Evolutionary conservation across 805 yeast species (phyloP).

Genomic region (Ogataea methylovora): DNA sequence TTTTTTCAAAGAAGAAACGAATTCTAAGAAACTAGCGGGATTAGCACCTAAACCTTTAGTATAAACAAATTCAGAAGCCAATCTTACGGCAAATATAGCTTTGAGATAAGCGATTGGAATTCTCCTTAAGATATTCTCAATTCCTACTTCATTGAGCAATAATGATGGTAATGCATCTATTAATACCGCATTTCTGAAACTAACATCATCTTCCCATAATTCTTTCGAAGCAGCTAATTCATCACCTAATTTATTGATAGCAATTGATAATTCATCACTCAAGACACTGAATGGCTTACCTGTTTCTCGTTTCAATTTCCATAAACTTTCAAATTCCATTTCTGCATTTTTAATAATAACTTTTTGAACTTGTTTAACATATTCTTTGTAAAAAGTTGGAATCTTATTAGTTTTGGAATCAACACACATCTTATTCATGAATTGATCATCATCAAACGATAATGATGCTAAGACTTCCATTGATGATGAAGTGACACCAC

Average conservation of each 20-base stretch:
- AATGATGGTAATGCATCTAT: slow-evolving; percentile 70
- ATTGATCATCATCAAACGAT: slow-evolving; percentile 79
- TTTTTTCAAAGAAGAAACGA: slow-evolving; percentile 51
- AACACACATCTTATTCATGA: slow-evolving; percentile 73
- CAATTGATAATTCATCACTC: slow-evolving; percentile 75
- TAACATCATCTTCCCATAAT: slow-evolving; percentile 75
- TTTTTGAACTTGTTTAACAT: slow-evolving; percentile 77
- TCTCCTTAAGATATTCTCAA: slow-evolving; percentile 58
- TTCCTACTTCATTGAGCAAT: slow-evolving; percentile 56
- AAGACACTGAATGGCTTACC: slow-evolving; percentile 58
- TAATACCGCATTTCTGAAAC: slow-evolving; percentile 71
- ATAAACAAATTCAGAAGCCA: slow-evolving; percentile 82
- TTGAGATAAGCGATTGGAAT: slow-evolving; percentile 85
- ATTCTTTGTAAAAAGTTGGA: slow-evolving; percentile 74
- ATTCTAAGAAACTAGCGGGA: slow-evolving; percentile 70
- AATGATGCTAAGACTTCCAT: slow-evolving; percentile 92
- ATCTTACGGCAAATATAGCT: slow-evolving; percentile 80
- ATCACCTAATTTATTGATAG: slow-evolving; percentile 80
- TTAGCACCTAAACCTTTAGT: slow-evolving; percentile 73
- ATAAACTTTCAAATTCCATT: slow-evolving; percentile 77
- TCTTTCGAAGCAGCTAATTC: slow-evolving; percentile 76
- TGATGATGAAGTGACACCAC: slow-evolving; percentile 97
- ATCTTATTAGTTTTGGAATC: slow-evolving; percentile 41
- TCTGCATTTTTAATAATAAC: slow-evolving; percentile 73
- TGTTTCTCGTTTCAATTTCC: slow-evolving; percentile 64